Percentiles rank a stretch among this genome's conserved stretches.
phyloP scores from a whole-genome alignment of 1,284 basidiomycete genomes.

The Trichosporon sp. region DNA sequence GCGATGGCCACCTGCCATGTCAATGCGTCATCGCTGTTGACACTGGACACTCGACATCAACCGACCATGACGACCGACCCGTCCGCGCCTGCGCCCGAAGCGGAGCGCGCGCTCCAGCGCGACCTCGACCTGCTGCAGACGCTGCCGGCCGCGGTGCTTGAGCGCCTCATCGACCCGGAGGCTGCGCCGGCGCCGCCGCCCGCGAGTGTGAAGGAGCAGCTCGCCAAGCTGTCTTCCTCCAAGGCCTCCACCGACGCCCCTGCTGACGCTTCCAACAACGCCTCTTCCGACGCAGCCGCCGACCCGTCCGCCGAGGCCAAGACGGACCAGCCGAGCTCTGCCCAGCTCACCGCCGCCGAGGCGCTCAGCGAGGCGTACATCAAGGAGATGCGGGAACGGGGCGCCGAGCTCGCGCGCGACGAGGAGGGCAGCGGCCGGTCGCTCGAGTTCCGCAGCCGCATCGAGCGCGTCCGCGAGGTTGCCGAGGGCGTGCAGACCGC shows the following conservation, averaged over 20 bases:
- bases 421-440: not conserved
- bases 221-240: not conserved
- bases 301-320: not conserved
- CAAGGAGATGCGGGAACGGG: conserved; percentile 15
- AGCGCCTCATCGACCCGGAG: conserved; percentile 15
- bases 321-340: not conserved
- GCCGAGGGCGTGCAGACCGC: conserved; percentile 11
- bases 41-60: not conserved
- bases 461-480: conserved; percentile 7
- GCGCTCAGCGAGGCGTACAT: conserved; percentile 13
- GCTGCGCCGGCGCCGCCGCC: not conserved
- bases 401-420: conserved; percentile 1
- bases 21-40: not conserved
- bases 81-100: not conserved
- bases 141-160: conserved; percentile 9
- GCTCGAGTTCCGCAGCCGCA: not conserved
- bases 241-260: not conserved
- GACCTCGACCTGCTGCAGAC: conserved; percentile 13
- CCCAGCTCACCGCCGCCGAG: not conserved
- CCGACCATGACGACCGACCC: not conserved
- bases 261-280: not conserved
- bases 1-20: not conserved
- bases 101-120: not conserved
- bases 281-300: not conserved
- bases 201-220: not conserved